These are phyloP conservation scores for Magnaporthales sp. DNA, from an alignment of 2,329 filamentous ascomycete species.

Conservation along the genomic window DNA sequence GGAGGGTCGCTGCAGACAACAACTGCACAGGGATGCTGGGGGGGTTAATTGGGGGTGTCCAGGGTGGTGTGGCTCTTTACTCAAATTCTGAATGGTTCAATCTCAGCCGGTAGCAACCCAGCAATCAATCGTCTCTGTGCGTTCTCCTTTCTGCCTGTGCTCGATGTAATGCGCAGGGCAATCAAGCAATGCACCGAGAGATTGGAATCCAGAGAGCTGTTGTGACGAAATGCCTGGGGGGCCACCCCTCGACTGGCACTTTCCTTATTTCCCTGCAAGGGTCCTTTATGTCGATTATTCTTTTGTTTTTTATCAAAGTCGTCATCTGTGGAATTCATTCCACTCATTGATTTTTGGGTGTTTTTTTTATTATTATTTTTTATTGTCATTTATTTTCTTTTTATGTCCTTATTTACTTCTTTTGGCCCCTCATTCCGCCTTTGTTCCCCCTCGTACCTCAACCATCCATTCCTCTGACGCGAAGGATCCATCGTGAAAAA, in stretches of 20 bases:
- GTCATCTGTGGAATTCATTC: neutral
- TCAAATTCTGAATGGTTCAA: constrained; percentile 3
- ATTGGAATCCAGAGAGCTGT: neutral
- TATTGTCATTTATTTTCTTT: constrained; percentile 1
- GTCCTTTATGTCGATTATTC: neutral
- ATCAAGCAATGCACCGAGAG: constrained; percentile 8
- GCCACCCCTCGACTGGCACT: neutral
- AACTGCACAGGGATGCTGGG: neutral
- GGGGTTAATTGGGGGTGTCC: neutral
- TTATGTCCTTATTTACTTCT: neutral
- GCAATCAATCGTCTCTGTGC: constrained; percentile 5
- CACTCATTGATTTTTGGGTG: neutral
- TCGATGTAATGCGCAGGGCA: constrained; percentile 7
- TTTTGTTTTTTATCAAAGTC: neutral
- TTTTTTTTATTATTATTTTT: neutral
- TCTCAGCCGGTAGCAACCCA: constrained; percentile 2
- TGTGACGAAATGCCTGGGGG: constrained; percentile 3
- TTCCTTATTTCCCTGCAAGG: neutral
- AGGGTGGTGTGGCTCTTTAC: constrained; percentile 6
- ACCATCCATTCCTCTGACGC: neutral
- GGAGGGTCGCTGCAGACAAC: neutral
- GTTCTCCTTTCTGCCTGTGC: constrained; percentile 5
- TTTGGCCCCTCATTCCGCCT: neutral
- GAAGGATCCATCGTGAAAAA: neutral
- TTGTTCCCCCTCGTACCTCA: neutral